phyloP scores from a whole-genome alignment of 495 filamentous ascomycete genomes.

The Gamarada debralockiae region DNA sequence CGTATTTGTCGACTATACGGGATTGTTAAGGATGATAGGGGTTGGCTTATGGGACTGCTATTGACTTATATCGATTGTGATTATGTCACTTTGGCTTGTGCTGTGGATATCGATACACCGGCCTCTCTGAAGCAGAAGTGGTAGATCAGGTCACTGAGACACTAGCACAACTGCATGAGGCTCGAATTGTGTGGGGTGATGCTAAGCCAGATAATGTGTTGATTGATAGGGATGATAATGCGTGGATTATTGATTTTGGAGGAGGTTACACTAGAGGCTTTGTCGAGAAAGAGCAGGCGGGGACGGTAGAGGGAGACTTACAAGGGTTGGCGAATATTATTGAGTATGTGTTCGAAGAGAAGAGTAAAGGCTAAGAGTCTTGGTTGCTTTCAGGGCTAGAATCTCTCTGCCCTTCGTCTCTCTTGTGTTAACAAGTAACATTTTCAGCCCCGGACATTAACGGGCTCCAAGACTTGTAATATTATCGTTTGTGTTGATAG shows the following conservation, averaged over 20 bases:
- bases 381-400: too few species aligned
- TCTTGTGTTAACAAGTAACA: too few species aligned
- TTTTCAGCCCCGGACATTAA: too few species aligned
- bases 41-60: constrained; percentile 12
- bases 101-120: constrained; percentile 15
- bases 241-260: constrained; percentile 31
- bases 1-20: constrained; percentile 13
- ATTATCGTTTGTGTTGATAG: too few species aligned
- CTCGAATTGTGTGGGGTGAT: constrained; percentile 30
- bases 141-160: constrained; percentile 12
- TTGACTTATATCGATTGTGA: constrained; percentile 17
- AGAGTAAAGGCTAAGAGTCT: constrained; percentile 10
- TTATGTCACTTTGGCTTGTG: constrained; percentile 16
- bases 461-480: too few species aligned
- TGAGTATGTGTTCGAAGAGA: constrained; percentile 17
- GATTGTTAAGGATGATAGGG: constrained; percentile 12
- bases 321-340: constrained; percentile 23
- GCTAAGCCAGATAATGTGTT: constrained; percentile 30
- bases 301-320: constrained; percentile 23
- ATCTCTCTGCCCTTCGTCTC: too few species aligned
- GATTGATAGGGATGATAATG: constrained; percentile 26
- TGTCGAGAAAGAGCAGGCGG: constrained; percentile 22
- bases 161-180: constrained; percentile 21
- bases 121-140: constrained; percentile 14
- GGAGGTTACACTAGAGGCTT: constrained; percentile 27